A percentile compares a stretch with the other conserved stretches of the same genome.
Evolutionary conservation across 2,329 filamentous ascomycete species (phyloP).

Genomic region (Alternaria ventricosa): DNA sequence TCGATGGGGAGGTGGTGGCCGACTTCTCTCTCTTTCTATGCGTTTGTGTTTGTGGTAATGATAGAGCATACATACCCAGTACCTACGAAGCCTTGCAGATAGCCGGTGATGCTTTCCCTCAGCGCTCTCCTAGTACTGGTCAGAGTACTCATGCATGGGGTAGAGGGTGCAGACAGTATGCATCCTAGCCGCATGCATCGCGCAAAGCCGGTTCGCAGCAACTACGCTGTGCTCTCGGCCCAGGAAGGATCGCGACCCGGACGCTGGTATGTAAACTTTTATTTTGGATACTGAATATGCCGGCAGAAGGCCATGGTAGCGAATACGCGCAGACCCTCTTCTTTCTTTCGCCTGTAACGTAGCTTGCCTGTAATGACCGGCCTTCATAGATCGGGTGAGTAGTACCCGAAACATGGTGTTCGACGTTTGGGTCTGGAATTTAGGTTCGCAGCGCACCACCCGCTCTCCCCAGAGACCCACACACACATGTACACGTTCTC

Average conservation of each 20-base stretch:
- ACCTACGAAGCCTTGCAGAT: not conserved
- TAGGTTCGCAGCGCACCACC: conserved; percentile 7
- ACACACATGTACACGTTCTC: not conserved
- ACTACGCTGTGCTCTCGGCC: conserved; percentile 18
- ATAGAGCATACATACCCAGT: not conserved
- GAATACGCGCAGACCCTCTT: not conserved
- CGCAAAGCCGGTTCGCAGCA: conserved; percentile 9
- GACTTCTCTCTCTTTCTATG: not conserved
- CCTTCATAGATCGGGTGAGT: conserved; percentile 6
- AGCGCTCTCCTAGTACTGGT: conserved; percentile 7
- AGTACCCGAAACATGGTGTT: conserved; percentile 11
- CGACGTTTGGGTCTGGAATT: conserved; percentile 3
- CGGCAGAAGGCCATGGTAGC: conserved; percentile 18
- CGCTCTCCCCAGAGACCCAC: not conserved
- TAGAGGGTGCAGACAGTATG: conserved; percentile 12
- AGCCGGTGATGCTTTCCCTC: not conserved
- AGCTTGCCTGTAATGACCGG: not conserved
- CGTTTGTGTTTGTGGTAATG: not conserved
- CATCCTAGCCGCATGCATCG: conserved; percentile 12
- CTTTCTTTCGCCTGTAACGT: not conserved
- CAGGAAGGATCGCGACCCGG: conserved; percentile 23
- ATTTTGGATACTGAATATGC: conserved; percentile 8
- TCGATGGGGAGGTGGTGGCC: not conserved
- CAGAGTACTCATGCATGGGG: conserved; percentile 3
- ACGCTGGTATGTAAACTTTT: conserved; percentile 12